Conservation (phyloP, 2,329 filamentous ascomycete species). For the Colletotrichum cordylinicola region DNA sequence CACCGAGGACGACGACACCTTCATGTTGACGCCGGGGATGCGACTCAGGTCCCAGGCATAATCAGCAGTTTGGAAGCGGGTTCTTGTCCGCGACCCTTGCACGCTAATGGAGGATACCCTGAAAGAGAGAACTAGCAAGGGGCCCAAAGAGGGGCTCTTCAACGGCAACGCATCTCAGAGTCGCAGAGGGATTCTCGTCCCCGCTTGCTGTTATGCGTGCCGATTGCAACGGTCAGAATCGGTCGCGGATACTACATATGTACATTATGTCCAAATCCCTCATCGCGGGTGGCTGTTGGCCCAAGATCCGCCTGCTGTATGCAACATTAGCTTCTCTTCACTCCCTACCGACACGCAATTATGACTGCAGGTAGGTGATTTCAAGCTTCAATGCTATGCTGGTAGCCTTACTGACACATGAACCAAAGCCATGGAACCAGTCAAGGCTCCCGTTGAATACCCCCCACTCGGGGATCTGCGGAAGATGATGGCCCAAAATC, state of each 20-base stretch:
- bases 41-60: not conserved
- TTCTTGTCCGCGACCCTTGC: not conserved
- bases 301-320: not conserved
- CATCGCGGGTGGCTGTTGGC: not conserved
- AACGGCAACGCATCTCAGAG: not conserved
- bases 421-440: not conserved
- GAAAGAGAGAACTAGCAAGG: not conserved
- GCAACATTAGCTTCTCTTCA: not conserved
- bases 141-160: not conserved
- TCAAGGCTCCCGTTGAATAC: not conserved
- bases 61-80: not conserved
- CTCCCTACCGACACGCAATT: not conserved
- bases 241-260: not conserved
- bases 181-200: not conserved
- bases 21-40: not conserved
- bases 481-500: not conserved
- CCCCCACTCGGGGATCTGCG: not conserved
- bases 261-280: not conserved
- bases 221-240: not conserved
- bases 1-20: not conserved
- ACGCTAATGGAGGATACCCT: not conserved
- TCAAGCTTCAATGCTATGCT: not conserved
- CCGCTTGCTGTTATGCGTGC: not conserved
- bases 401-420: not conserved
- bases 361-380: not conserved